Evolutionary conservation across 2,329 filamentous ascomycete species (phyloP).

Genomic region (Pestalotiopsis sp.): DNA sequence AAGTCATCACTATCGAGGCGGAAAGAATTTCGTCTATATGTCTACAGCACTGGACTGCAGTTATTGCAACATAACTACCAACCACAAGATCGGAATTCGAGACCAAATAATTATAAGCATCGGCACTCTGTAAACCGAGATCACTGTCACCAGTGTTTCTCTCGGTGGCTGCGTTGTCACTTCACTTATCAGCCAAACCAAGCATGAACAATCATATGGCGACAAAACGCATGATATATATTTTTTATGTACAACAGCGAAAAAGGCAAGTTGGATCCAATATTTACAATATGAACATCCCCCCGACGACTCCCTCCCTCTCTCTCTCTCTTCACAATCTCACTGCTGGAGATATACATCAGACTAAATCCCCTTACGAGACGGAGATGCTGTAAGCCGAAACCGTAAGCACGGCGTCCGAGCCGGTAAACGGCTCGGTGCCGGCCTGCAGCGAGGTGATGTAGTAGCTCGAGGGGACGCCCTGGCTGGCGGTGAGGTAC

Average conservation of each 20-base stretch:
- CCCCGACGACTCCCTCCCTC: too few relatives aligned
- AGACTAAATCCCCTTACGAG: neutral
- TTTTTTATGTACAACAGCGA: neutral
- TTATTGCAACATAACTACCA: too few relatives aligned
- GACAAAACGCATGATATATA: neutral
- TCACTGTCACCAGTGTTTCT: too few relatives aligned
- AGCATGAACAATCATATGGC: neutral
- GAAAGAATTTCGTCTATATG: too few relatives aligned
- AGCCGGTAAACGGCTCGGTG: conserved; percentile 59
- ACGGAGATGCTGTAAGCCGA: conserved; percentile 14
- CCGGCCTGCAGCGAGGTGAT: conserved; percentile 55
- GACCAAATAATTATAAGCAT: too few relatives aligned
- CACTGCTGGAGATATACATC: too few relatives aligned
- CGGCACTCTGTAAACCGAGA: too few relatives aligned
- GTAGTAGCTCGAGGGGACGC: conserved; percentile 51
- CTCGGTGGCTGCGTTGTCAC: too few relatives aligned
- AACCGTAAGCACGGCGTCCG: conserved; percentile 32
- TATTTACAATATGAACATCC: neutral
- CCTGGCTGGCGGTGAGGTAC: conserved; percentile 54
- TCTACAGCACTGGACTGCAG: too few relatives aligned
- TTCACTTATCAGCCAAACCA: neutral
- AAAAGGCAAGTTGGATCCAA: neutral
- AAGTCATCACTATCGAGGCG: too few relatives aligned
- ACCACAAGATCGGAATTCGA: too few relatives aligned
- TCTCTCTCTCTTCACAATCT: too few relatives aligned